These are phyloP conservation scores for Blakeslea trispora DNA, from an alignment of 371 early-diverging fungal species.

Conservation along the genomic window DNA sequence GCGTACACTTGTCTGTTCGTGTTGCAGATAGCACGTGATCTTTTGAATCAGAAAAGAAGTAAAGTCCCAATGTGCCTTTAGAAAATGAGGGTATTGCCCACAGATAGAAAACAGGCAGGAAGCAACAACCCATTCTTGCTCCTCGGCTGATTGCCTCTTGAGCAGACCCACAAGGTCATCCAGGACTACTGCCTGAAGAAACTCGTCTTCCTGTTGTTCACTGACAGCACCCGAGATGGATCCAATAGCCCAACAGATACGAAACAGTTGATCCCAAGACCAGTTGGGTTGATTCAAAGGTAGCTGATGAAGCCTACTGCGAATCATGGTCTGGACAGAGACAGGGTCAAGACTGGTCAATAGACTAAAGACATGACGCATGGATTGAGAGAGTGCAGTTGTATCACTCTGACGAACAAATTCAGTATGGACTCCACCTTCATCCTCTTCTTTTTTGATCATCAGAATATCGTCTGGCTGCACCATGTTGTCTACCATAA, in stretches of 20 bases:
- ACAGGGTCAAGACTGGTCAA: conserved; percentile 86
- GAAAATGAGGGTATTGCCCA: conserved; percentile 96
- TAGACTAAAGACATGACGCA: conserved; percentile 94
- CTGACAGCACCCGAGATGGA: conserved; percentile 91
- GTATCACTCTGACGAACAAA: conserved; percentile 98
- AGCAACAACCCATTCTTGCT: conserved; percentile 97
- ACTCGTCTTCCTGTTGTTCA: conserved; percentile 89
- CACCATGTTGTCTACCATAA: conserved; percentile 96
- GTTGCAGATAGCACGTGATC: conserved; percentile 94
- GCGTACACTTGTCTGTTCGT: conserved; percentile 95
- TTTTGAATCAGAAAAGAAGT: conserved; percentile 96
- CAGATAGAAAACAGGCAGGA: conserved; percentile 98
- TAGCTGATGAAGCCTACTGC: conserved; percentile 57
- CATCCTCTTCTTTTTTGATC: conserved; percentile 88
- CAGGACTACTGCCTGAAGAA: conserved; percentile 81
- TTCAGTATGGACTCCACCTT: conserved; percentile 98
- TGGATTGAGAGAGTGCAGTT: conserved; percentile 94
- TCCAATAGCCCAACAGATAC: conserved; percentile 97
- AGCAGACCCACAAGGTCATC: conserved; percentile 89
- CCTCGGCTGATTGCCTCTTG: conserved; percentile 85
- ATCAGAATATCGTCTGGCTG: conserved; percentile 96
- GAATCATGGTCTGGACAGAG: conserved; percentile 62
- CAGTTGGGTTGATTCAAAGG: conserved; percentile 33
- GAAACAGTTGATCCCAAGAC: conserved; percentile 92
- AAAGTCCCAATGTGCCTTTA: conserved; percentile 96